phyloP scores from a whole-genome alignment of 1,284 basidiomycete species.

The Pisolithus thermaeus region DNA sequence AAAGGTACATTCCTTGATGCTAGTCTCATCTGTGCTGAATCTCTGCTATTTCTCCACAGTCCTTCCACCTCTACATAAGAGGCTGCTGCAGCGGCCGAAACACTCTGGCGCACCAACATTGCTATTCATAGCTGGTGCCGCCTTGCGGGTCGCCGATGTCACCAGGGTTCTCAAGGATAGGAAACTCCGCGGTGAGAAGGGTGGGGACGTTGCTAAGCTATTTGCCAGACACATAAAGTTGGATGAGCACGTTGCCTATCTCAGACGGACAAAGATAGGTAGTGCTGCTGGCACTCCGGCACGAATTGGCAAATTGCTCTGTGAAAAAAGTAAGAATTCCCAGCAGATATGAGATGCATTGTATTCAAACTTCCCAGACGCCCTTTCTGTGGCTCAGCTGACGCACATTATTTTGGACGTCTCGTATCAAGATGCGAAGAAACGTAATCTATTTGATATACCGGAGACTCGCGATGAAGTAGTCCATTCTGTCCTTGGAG shows the following conservation, averaged over 20 bases:
- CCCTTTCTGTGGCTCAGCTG: conserved; percentile 62
- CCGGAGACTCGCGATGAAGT: conserved; percentile 77
- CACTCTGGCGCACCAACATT: conserved; percentile 72
- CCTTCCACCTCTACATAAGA: conserved; percentile 60
- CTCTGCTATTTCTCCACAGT: conserved; percentile 34
- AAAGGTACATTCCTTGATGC: conserved; percentile 41
- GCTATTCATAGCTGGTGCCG: conserved; percentile 70
- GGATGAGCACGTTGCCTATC: conserved; percentile 69
- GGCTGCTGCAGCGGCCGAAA: conserved; percentile 68
- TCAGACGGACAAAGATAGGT: conserved; percentile 72
- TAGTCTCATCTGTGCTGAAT: neutral
- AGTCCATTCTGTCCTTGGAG: conserved; percentile 67
- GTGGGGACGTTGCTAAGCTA: conserved; percentile 78
- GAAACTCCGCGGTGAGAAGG: conserved; percentile 65
- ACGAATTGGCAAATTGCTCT: conserved; percentile 72
- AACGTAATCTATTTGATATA: conserved; percentile 69
- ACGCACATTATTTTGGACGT: conserved; percentile 78
- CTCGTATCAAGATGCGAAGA: conserved; percentile 67
- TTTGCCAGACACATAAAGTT: conserved; percentile 86
- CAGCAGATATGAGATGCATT: conserved; percentile 1
- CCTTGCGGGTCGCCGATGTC: conserved; percentile 73
- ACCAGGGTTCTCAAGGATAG: conserved; percentile 66
- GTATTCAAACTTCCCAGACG: conserved; percentile 41
- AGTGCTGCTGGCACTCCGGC: conserved; percentile 80
- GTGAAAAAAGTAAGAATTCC: conserved; percentile 56